A percentile compares a stretch with the other conserved stretches of the same genome.
These are phyloP conservation scores for Eucalyptus sp. DNA, from an alignment of 345 rosid genomes.

Conservation along the genomic window DNA sequence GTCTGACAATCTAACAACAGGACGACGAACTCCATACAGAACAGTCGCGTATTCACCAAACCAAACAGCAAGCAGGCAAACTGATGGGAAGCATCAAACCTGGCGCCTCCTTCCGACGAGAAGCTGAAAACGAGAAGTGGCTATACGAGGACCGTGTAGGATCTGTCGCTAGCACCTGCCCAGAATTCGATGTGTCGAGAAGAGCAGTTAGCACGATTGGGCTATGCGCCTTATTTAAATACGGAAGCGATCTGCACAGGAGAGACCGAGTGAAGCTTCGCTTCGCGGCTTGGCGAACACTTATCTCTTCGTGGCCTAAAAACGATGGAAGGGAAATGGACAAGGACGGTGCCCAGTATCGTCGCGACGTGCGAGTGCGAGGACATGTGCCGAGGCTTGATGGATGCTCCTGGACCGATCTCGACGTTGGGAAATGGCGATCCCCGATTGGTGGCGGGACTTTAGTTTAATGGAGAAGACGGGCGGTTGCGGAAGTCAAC, in stretches of 20 bases:
- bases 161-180: not conserved
- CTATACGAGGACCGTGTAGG: not conserved
- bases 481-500: not conserved
- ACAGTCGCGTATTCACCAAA: not conserved
- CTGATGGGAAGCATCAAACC: not conserved
- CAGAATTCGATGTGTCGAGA: not conserved
- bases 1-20: not conserved
- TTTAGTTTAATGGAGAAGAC: not conserved
- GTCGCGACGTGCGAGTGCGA: not conserved
- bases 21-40: not conserved
- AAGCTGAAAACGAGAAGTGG: not conserved
- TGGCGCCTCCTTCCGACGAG: not conserved
- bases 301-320: not conserved
- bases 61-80: not conserved
- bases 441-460: not conserved
- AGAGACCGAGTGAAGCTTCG: not conserved
- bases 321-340: rapidly evolving
- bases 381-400: not conserved
- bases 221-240: not conserved
- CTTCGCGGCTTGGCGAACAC: not conserved
- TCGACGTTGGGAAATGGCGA: not conserved
- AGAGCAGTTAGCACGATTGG: not conserved
- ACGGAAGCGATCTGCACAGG: not conserved
- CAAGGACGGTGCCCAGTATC: not conserved
- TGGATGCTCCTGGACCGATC: not conserved